Evolutionary conservation across 768 basidiomycete genomes (phyloP).

Genomic region (Auricularia heimuer): DNA sequence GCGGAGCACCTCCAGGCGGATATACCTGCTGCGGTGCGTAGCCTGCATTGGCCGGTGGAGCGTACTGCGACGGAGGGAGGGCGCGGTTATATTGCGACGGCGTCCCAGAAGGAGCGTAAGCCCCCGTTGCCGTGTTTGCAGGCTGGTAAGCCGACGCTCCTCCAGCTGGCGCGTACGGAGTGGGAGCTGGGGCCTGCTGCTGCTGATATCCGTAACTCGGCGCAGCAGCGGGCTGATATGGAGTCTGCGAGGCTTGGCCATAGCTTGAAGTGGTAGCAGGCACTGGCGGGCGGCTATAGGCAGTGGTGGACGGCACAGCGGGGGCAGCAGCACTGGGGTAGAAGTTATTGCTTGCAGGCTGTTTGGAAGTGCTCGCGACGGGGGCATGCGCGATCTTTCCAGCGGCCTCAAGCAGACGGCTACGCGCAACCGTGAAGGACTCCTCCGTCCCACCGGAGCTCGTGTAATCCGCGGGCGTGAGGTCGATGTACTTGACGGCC

Average conservation of each 20-base stretch:
- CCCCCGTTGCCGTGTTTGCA: constrained; percentile 14
- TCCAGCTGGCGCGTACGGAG: constrained; percentile 25
- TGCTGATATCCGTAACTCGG: constrained; percentile 9
- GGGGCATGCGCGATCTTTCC: constrained; percentile 12
- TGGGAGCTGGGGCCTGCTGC: constrained; percentile 10
- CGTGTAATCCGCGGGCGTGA: constrained; percentile 72
- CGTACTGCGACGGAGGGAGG: background rate
- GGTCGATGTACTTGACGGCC: constrained; percentile 66
- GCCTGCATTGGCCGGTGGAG: background rate
- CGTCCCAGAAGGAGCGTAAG: background rate
- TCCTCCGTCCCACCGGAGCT: constrained; percentile 37
- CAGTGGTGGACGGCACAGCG: constrained; percentile 17
- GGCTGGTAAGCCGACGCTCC: constrained; percentile 6
- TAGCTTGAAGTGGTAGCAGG: constrained; percentile 9
- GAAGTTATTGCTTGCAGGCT: constrained; percentile 8
- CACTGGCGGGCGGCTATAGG: constrained; percentile 16
- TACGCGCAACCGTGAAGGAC: constrained; percentile 34
- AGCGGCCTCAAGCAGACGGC: constrained; percentile 35
- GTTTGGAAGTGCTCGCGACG: constrained; percentile 4
- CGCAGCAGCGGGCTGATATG: constrained; percentile 1
- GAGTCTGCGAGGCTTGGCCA: constrained; percentile 6
- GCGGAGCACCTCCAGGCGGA: constrained; percentile 1
- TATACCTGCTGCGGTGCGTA: constrained; percentile 6
- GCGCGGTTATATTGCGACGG: background rate
- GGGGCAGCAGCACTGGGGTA: constrained; percentile 31